Evolutionary conservation across 805 yeast species (phyloP), one percentile per base, ranked within the genome.

Genomic region (Lipomyces yamanashiensis): DNA sequence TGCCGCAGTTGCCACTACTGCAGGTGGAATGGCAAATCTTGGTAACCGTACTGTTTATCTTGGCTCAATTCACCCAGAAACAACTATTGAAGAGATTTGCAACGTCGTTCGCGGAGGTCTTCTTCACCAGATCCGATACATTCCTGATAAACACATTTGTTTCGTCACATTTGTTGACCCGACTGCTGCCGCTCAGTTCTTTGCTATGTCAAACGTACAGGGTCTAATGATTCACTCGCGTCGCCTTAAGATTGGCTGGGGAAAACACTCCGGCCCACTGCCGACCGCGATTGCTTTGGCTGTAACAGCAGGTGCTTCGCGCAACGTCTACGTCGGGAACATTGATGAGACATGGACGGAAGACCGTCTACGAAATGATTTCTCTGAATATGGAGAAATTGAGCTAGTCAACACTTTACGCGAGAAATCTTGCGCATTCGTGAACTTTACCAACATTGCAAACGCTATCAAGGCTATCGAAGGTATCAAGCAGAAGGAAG

Each of bases 151-250:
- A 67, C 96, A 90, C 73, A 93, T 92, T 63, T 92, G 98, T 73
- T 95, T 95, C 74, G 89, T 95, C 58, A 93, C 98, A 13, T 93
- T 95, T 74, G 87, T 93, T 68, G 98, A 95, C 74, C 97, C 98
- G 34, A 89, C 93, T 58, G 96, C 98, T 1, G 98, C 98, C 0
- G 97, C 97, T 1, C 98, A 93, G 77, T 93, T 93, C 75, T 93
- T 88, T 76, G 98, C 98, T 8, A 87, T 90, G 89, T 87, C 96
- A 69, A 92, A 91, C 72, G 80, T 92, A 67, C 96, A 92, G 73
- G 97, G 97, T 0, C 80, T 93, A 64, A 84, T 92, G 19, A 88
- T 93, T 64, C 96, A 90, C 74, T 88, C 87, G 74, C 83, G 96
- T 72, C 84, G 92, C 72, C 88, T 93, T 69, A 90, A 90, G 75